Evolutionary conservation across 2,329 filamentous ascomycete species (phyloP).

Genomic region (Penicillium frequentans): DNA sequence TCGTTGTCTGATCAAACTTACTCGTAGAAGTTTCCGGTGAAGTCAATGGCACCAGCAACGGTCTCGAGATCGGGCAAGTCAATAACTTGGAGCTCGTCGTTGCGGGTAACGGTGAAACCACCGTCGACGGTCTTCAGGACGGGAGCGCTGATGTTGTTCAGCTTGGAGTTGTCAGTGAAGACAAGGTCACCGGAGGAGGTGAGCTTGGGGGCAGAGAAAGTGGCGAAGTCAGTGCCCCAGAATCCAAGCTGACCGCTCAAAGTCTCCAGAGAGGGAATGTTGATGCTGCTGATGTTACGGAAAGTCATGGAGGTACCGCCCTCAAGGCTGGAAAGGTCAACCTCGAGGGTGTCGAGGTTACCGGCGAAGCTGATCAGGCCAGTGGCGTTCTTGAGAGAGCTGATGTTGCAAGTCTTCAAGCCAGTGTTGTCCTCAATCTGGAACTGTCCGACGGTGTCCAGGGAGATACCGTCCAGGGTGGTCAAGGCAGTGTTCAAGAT

Average conservation of each 20-base stretch:
- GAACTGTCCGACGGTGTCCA: constrained; percentile 70
- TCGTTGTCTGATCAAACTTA: constrained; percentile 52
- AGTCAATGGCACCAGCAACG: constrained; percentile 77
- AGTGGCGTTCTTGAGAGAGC: constrained; percentile 75
- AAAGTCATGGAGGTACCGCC: constrained; percentile 79
- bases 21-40: constrained; percentile 81
- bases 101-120: constrained; percentile 86
- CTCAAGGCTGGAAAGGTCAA: constrained; percentile 76
- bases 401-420: constrained; percentile 69
- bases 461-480: constrained; percentile 76
- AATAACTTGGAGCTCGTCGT: constrained; percentile 69
- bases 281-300: constrained; percentile 74
- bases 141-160: constrained; percentile 76
- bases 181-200: constrained; percentile 53
- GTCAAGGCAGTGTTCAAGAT: constrained; percentile 86
- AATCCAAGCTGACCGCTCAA: constrained; percentile 82
- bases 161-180: constrained; percentile 56
- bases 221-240: constrained; percentile 65
- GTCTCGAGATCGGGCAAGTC: constrained; percentile 67
- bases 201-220: constrained; percentile 48
- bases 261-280: constrained; percentile 67
- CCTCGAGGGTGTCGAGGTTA: constrained; percentile 72
- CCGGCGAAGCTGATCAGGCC: constrained; percentile 70
- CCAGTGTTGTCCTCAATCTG: constrained; percentile 89
- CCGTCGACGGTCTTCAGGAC: constrained; percentile 68